Percentiles rank a stretch among this genome's conserved stretches.
These are phyloP conservation scores for Alternaria alternata DNA, from an alignment of 2,329 filamentous ascomycete genomes.

Conservation along the genomic window DNA sequence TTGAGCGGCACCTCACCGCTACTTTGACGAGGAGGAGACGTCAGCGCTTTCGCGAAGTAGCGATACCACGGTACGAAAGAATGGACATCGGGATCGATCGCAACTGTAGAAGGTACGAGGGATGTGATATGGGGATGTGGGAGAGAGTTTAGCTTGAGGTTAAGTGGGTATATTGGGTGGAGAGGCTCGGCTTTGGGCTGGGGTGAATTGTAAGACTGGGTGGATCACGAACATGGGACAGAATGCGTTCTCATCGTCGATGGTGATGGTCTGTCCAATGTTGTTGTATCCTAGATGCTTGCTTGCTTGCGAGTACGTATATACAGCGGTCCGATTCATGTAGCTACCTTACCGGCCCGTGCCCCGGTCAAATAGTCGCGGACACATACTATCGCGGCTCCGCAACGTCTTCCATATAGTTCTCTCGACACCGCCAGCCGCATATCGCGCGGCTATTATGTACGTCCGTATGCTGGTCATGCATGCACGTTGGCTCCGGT, in stretches of 20 bases:
- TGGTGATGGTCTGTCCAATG: neutral
- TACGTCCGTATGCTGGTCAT: neutral
- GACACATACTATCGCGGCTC: constrained; percentile 4
- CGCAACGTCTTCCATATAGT: constrained; percentile 1
- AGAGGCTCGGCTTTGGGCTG: constrained; percentile 1
- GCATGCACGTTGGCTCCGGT: constrained; percentile 5
- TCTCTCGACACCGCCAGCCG: neutral
- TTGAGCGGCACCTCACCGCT: constrained; percentile 26
- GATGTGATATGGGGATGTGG: neutral
- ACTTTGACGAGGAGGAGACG: constrained; percentile 24
- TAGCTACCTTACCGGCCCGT: neutral
- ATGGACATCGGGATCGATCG: constrained; percentile 2
- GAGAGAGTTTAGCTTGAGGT: neutral
- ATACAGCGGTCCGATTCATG: neutral
- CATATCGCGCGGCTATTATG: neutral
- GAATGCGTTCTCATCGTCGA: constrained; percentile 5
- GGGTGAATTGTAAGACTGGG: neutral
- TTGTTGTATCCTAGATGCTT: neutral
- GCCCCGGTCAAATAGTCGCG: neutral
- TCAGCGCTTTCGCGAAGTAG: constrained; percentile 2
- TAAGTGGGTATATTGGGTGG: constrained; percentile 3
- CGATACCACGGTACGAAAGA: neutral
- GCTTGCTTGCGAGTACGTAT: neutral
- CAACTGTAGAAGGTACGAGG: neutral
- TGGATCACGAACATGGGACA: neutral